Conservation (phyloP, 768 basidiomycete species). For the Amanita rubescens region DNA sequence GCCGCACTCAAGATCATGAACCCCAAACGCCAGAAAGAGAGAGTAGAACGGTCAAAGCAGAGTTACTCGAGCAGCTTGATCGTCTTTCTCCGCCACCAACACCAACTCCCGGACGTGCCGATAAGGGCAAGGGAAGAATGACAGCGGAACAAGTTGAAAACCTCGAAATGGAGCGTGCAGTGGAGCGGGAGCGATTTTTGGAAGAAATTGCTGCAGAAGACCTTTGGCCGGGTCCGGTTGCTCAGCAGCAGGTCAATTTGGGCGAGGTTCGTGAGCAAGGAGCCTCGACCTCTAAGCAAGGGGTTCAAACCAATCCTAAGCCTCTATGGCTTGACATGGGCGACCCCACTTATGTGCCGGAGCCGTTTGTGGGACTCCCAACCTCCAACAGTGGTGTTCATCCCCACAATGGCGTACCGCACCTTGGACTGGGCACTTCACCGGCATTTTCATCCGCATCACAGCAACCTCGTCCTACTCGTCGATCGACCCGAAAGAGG, state of each 20-base stretch:
- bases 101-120: not conserved
- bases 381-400: too few species aligned
- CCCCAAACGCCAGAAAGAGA: not conserved
- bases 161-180: constrained; percentile 2
- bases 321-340: too few species aligned
- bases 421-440: not conserved
- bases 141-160: constrained; percentile 9
- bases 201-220: not conserved
- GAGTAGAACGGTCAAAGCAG: not conserved
- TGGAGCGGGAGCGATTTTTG: not conserved
- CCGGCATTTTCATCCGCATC: not conserved
- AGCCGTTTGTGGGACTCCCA: too few species aligned
- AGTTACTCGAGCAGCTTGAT: not conserved
- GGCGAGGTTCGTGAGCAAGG: too few species aligned
- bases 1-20: not conserved
- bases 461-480: not conserved
- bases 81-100: not conserved
- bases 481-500: not conserved
- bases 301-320: not conserved
- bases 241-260: too few species aligned
- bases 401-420: too few species aligned
- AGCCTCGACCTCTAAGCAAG: too few species aligned
- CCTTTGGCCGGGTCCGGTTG: not conserved
- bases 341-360: too few species aligned
- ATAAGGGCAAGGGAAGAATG: constrained; percentile 16